Conservation (phyloP, 2,329 filamentous ascomycete species). For the Trichophyton simii region DNA sequence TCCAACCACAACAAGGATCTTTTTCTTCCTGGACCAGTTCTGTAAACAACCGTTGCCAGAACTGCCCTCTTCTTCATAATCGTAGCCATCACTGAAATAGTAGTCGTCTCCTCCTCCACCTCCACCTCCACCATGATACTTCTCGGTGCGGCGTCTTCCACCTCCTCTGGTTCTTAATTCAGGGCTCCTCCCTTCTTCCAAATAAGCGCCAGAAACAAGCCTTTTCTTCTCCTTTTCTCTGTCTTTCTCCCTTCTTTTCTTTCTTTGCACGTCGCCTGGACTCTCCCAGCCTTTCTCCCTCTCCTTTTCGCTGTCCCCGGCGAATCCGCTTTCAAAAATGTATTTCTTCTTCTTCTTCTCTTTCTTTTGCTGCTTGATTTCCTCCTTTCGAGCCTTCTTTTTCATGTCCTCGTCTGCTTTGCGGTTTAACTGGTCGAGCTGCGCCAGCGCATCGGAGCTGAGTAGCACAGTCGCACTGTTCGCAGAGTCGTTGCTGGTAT, state of each 20-base stretch:
- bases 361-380: constrained; percentile 16
- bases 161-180: constrained; percentile 41
- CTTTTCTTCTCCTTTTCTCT: constrained; percentile 38
- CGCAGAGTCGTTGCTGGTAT: constrained; percentile 31
- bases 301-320: constrained; percentile 15
- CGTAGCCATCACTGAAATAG: constrained; percentile 16
- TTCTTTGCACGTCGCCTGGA: constrained; percentile 12
- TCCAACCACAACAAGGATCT: constrained; percentile 44
- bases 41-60: constrained; percentile 23
- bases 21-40: constrained; percentile 31
- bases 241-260: constrained; percentile 17
- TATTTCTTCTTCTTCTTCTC: constrained; percentile 23
- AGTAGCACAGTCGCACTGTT: constrained; percentile 34
- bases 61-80: constrained; percentile 29
- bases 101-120: constrained; percentile 20
- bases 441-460: constrained; percentile 48
- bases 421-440: constrained; percentile 51
- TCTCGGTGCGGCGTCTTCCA: constrained; percentile 33
- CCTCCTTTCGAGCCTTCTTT: constrained; percentile 28
- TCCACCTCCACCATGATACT: constrained; percentile 36
- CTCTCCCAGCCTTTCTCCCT: constrained; percentile 14
- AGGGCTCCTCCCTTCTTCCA: constrained; percentile 50
- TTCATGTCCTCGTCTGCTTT: constrained; percentile 38
- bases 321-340: constrained; percentile 6
- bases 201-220: constrained; percentile 56